Base-by-base conservation (phyloP, 2,329 filamentous ascomycete species). In the Emydomyces testavorans region DNA sequence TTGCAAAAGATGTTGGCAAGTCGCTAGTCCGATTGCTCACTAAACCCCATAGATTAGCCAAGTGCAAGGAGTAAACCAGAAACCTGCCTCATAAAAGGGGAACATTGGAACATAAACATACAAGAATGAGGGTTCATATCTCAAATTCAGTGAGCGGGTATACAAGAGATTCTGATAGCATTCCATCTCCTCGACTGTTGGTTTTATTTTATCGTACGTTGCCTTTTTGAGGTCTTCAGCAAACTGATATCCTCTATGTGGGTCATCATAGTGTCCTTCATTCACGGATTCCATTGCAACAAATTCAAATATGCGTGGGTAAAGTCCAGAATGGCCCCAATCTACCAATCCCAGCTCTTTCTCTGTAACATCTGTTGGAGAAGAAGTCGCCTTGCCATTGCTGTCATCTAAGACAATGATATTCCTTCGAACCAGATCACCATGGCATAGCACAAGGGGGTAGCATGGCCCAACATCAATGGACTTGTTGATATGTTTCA, bases 391-490 rank as follows among this genome's bases (percentile, higher is more conserved):
- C 35, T 40, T 29, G 16, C 16, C 24, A 21, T 20, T 32, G 34
- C 26, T 32, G 32, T 46, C 42, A 42, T 52, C 42, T 28, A 49
- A 4, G 36, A 46, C 26, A 47, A 45, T 53, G 18, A 44, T 53
- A 29, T 43, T 53, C 52, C 29, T 40, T 34, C 4, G 42, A 46
- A 2, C 37, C 18, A 46, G 37, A 55, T 51, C 53, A 51, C 15
- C 44, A 54, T 45, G 49, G 48, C 37, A 50, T 50, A 47, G 53
- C 51, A 23, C 52, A 42, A 46, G 35, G 8, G 24, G 57, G 50
- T 49, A 54, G 48, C 13, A 50, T 50, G 46, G 43, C 45, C 23
- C 40, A 24, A 56, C 4, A 40, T 56, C 51, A 29, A 56, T 51
- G 13, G 49, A 52, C 21, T 53, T 47, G 36, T 52, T 50, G 18